Conservation (phyloP, 257 asterid species). For the Cordia subcordata region DNA sequence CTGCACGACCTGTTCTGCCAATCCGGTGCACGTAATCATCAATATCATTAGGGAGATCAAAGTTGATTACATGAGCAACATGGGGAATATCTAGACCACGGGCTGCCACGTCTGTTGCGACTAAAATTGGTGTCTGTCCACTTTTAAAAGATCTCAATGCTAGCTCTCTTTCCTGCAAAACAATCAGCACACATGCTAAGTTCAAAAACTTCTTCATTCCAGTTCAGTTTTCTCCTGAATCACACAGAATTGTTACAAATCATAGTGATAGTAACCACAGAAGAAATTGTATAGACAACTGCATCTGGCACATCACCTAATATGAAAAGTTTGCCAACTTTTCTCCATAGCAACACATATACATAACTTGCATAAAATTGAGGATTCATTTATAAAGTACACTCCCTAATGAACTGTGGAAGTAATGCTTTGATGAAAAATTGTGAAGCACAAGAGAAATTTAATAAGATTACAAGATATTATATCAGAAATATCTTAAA, state of each 20-base stretch:
- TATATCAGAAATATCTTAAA: no score
- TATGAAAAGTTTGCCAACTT: no score
- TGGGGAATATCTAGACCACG: slow-evolving; percentile 91
- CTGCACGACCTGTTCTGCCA: slow-evolving; percentile 92
- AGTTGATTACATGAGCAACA: slow-evolving; percentile 76
- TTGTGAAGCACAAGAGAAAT: no score
- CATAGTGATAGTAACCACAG: no score
- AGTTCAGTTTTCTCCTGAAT: not conserved
- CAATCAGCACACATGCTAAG: not conserved
- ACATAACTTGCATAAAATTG: no score
- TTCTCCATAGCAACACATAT: no score
- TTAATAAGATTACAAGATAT: no score
- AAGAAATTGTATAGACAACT: no score
- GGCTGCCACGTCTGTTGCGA: slow-evolving; percentile 93
- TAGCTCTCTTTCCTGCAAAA: slow-evolving; percentile 66
- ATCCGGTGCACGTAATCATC: slow-evolving; percentile 88
- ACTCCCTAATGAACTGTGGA: no score
- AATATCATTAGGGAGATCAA: slow-evolving; percentile 83
- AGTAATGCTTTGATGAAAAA: no score
- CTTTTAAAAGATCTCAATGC: slow-evolving; percentile 83
- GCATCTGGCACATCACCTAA: no score
- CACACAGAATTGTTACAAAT: not conserved
- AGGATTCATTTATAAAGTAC: no score
- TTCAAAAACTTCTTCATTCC: not conserved
- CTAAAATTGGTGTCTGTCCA: slow-evolving; percentile 77